Evolutionary conservation across 768 basidiomycete species (phyloP).

Genomic region (Suillus subluteus): DNA sequence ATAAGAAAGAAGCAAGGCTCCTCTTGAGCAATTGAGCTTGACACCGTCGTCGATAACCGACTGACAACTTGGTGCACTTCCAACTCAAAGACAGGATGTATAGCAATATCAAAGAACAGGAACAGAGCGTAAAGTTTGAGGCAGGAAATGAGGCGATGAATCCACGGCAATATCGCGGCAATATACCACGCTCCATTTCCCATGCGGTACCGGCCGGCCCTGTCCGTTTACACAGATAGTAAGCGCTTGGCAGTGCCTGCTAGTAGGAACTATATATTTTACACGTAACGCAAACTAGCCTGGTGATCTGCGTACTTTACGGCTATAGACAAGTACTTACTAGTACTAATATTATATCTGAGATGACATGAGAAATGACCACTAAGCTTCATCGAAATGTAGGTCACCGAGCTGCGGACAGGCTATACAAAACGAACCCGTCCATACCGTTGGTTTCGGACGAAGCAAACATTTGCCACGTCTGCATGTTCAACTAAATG

Average conservation of each 20-base stretch:
- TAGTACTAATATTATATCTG: neutral
- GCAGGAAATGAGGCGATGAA: slow-evolving; percentile 11
- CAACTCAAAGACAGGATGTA: neutral
- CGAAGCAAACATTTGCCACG: neutral
- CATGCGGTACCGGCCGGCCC: slow-evolving; percentile 1
- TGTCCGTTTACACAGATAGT: neutral
- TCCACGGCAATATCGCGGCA: neutral
- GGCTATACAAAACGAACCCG: neutral
- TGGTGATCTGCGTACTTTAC: neutral
- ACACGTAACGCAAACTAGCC: neutral
- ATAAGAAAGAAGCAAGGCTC: neutral
- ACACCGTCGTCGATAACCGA: neutral
- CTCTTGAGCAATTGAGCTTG: neutral
- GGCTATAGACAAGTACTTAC: neutral
- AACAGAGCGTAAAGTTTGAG: neutral
- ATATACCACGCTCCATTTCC: slow-evolving; percentile 3
- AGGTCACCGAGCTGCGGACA: neutral
- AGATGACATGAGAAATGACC: neutral
- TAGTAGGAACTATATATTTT: neutral
- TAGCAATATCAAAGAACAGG: slow-evolving; percentile 7
- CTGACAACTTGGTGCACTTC: neutral
- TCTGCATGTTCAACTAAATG: neutral
- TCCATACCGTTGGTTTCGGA: neutral
- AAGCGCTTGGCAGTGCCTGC: neutral
- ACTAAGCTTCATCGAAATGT: neutral